Conservation (phyloP, 306 rosid genomes). For the Vigna angularis region DNA sequence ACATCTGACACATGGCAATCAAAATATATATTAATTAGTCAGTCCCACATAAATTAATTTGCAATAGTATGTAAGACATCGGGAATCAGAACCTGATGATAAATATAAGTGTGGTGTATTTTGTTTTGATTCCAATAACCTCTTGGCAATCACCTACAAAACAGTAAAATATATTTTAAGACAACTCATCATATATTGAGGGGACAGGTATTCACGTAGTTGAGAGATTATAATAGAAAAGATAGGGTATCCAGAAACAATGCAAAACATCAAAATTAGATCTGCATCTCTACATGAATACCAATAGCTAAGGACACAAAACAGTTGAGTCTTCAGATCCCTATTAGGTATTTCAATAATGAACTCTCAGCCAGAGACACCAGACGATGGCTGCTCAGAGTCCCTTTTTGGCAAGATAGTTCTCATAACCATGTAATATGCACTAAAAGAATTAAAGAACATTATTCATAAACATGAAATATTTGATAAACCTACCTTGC, state of each 20-base stretch:
- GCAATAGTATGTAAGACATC: constrained; percentile 31
- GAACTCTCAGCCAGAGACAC: constrained; percentile 27
- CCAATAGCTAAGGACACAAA: neutral
- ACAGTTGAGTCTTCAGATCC: constrained; percentile 13
- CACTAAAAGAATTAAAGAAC: constrained; percentile 31
- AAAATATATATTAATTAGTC: constrained; percentile 39
- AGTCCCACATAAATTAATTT: constrained; percentile 21
- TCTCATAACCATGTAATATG: constrained; percentile 28
- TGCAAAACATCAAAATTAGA: constrained; percentile 21
- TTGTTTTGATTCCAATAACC: constrained; percentile 91
- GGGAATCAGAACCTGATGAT: constrained; percentile 73
- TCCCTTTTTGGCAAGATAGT: constrained; percentile 28
- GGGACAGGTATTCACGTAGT: constrained; percentile 2
- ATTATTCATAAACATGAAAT: constrained; percentile 28
- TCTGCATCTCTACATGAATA: constrained; percentile 22
- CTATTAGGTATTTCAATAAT: constrained; percentile 28
- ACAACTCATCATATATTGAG: constrained; percentile 5
- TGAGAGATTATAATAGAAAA: constrained; percentile 30
- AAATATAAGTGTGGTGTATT: constrained; percentile 87
- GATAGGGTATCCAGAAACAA: constrained; percentile 14
- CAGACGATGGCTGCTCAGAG: constrained; percentile 17
- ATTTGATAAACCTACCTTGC: constrained; percentile 68
- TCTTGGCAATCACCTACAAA: constrained; percentile 89
- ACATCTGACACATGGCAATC: constrained; percentile 67
- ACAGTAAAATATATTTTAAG: constrained; percentile 32